Evolutionary conservation across 1,284 basidiomycete genomes (phyloP), one percentile per base, ranked within the genome.

Genomic region (Mycena citricolor): DNA sequence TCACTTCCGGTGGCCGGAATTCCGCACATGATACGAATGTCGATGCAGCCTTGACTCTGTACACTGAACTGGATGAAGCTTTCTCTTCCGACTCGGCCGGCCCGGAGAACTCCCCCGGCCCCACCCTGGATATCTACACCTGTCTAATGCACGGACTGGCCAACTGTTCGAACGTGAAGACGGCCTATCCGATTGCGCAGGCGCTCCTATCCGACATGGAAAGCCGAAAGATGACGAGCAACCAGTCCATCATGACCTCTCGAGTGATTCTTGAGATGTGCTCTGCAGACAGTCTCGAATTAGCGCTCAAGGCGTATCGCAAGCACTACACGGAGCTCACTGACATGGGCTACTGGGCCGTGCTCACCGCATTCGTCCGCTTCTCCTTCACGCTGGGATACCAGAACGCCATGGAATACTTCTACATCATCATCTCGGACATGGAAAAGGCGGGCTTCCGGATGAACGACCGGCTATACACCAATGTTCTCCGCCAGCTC

Each of bases 381-480:
- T 67, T 87, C 37, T 68, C 71, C 16, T 79, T 80, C 50, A 36
- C 58, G 62, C 25, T 56, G 66, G 19, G 57, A 58, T 29, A 63
- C 65, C 47, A 58, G 56, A 31, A 62, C 76, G 75, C 83, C 4
- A 70, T 83, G 16, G 72, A 74, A 30, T 71, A 81, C 33, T 88
- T 91, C 58, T 82, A 93, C 61, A 74, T 79, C 40, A 86, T 97
- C 52, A 75, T 95, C 48, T 70, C 74, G 38, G 91, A 97, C 67
- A 94, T 97, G 90, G 82, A 81, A 8, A 61, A 65, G 2, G 76
- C 79, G 1, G 83, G 85, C 11, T 65, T 80, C 50, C 67, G 70
- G 1, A 74, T 87, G 16, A 74, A 77, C 0, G 63, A 75, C 0
- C 64, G 77, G 22, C 77, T 88, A 11, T 91, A 95, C 61, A 85